phyloP scores from a whole-genome alignment of 2,329 filamentous ascomycete species.

The Xylaria digitata region DNA sequence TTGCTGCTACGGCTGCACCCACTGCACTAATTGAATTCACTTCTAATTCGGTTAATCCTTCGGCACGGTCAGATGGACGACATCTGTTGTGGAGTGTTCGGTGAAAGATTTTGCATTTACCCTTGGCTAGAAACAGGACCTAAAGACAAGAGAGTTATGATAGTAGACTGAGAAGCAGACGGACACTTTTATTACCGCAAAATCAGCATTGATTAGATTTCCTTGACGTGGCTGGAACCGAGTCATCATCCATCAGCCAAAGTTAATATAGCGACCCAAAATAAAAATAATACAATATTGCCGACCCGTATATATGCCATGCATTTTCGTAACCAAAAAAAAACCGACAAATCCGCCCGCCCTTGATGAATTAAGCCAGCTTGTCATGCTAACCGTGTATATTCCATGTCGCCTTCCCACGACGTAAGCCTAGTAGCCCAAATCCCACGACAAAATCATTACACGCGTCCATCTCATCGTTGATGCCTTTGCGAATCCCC shows the following conservation, averaged over 20 bases:
- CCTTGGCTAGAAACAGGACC: too few species aligned
- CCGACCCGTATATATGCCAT: conserved; percentile 4
- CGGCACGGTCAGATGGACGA: too few species aligned
- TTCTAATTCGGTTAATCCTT: too few species aligned
- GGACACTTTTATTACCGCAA: not conserved
- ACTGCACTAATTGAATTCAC: too few species aligned
- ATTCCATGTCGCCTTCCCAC: conserved; percentile 2
- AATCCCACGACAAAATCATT: not conserved
- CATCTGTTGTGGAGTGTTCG: too few species aligned
- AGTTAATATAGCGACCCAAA: not conserved
- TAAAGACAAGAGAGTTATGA: too few species aligned
- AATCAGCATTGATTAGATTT: not conserved
- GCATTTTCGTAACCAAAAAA: conserved; percentile 20
- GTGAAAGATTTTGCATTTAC: too few species aligned
- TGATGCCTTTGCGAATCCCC: not conserved
- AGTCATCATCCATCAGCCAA: not conserved
- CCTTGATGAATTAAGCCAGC: conserved; percentile 1
- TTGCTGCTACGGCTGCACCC: too few species aligned
- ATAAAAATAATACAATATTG: conserved; percentile 16
- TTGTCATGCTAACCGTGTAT: not conserved
- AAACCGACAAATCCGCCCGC: conserved; percentile 5
- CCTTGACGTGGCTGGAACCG: not conserved
- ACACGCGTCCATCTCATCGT: conserved; percentile 2
- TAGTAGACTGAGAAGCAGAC: too few species aligned
- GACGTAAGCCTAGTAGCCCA: not conserved